Evolutionary conservation across 148 eudicot genomes (phyloP), one percentile per base, ranked within the genome.

Genomic region (Rhododendron mucronatum): DNA sequence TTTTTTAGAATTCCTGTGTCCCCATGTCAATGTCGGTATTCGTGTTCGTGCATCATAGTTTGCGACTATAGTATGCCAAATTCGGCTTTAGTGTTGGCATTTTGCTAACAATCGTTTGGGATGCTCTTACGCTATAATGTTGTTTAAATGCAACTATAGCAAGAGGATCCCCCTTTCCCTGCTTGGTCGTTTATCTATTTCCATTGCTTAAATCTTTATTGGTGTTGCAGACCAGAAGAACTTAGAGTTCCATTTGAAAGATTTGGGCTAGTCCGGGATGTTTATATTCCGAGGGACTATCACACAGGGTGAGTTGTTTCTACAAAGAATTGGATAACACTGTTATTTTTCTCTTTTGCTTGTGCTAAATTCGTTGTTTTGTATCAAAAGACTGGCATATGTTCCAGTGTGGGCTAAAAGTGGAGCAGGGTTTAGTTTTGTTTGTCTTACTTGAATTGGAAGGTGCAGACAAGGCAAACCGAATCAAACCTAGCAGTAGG

Each of bases 221-320:
- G 84, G 41, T 88, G 35, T 44, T 91, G 75, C 86, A 94, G 97
- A 89, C 91, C 95, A 76, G 97, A 94, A 77, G 97, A 94, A 86
- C 97, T 94, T 83, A 92, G 97, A 71, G 87, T 89, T 86, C 94
- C 94, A 39, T 94, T 94, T 90, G 97, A 93, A 90, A 90, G 95
- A 76, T 94, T 88, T 90, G 97, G 97, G 83, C 84, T 90, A 82
- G 95, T 94, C 57, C 91, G 95, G 87, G 97, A 94, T 87, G 95
- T 94, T 45, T 94, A 94, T 86, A 88, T 94, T 84, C 95, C 97
- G 2, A 94, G 89, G 90, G 92, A 94, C 83, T 94, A 91, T 77
- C 92, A 93, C 84, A 89, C 95, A 33, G 95, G 95, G 97, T 94
- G 91, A 90, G 95, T 23, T 69, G 79, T 69, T 48, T 51, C 41